A percentile compares a stretch with the other conserved stretches of the same genome.
These are phyloP conservation scores for Niebla homalea DNA, from an alignment of 495 filamentous ascomycete species.

Conservation along the genomic window DNA sequence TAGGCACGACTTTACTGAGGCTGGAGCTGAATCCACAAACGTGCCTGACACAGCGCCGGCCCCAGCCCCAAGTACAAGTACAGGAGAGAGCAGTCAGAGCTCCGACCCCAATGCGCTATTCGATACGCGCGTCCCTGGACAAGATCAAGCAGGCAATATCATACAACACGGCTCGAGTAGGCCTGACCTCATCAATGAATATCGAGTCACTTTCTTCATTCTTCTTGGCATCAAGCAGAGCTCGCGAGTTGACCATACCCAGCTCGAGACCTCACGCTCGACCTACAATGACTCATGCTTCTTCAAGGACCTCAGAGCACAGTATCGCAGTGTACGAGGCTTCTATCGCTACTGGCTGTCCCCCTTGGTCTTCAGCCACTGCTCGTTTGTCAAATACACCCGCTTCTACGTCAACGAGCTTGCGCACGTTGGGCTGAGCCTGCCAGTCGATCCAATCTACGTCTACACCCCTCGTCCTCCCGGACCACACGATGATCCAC, in stretches of 20 bases:
- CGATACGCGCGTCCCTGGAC: background rate
- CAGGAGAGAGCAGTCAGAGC: background rate
- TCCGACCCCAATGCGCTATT: background rate
- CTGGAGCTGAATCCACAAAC: background rate
- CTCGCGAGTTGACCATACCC: conserved; percentile 1
- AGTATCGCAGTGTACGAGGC: conserved; percentile 4
- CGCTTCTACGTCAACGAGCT: conserved; percentile 10
- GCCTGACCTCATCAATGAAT: background rate
- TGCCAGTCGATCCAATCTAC: background rate
- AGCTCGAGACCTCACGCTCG: background rate
- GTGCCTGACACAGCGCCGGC: background rate
- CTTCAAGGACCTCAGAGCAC: conserved; percentile 1
- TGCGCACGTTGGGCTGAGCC: background rate
- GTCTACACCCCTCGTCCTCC: conserved; percentile 5
- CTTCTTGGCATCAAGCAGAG: conserved; percentile 6
- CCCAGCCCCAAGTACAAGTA: background rate
- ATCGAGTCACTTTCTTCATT: background rate
- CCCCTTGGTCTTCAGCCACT: conserved; percentile 6
- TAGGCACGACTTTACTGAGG: too few relatives aligned
- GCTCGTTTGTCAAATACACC: conserved; percentile 7
- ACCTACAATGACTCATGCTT: background rate
- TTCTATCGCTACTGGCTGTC: conserved; percentile 6
- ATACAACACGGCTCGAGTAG: too few relatives aligned
- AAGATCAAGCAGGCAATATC: background rate
- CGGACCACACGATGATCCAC: conserved; percentile 10